A percentile compares a stretch with the other conserved stretches of the same genome.
phyloP scores from a whole-genome alignment of 2,329 filamentous ascomycete genomes.

The Aspergillus oerlinghausenensis region DNA sequence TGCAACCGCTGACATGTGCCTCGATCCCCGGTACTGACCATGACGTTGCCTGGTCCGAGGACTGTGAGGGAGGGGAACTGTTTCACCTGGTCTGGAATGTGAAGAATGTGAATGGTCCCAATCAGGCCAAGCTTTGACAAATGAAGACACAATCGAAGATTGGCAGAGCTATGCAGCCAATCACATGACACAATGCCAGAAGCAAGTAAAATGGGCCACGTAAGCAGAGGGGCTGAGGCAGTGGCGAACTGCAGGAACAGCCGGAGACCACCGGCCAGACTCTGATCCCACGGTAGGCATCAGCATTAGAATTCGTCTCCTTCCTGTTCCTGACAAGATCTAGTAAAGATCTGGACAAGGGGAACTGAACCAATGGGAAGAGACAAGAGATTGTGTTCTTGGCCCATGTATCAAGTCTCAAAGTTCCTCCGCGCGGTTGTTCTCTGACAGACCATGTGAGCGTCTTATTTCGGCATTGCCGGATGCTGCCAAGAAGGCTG shows the following conservation, averaged over 20 bases:
- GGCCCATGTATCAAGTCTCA: no score
- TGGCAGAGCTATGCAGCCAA: conserved; percentile 2
- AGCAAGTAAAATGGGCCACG: conserved; percentile 10
- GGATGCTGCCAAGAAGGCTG: no score
- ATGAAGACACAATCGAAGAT: conserved; percentile 6
- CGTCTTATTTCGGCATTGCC: neutral
- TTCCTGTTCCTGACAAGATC: neutral
- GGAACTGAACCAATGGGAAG: no score
- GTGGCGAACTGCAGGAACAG: conserved; percentile 2
- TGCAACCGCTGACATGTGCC: neutral
- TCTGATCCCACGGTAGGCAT: neutral
- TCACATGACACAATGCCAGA: neutral
- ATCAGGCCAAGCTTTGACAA: conserved; percentile 18
- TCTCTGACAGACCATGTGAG: neutral
- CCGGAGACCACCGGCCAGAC: neutral
- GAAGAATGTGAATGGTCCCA: conserved; percentile 1
- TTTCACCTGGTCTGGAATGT: neutral
- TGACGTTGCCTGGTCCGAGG: neutral
- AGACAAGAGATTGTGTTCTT: no score
- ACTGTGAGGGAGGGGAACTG: neutral
- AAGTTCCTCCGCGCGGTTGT: no score
- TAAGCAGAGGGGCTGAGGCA: conserved; percentile 11
- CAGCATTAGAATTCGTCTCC: neutral
- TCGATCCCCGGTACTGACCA: neutral
- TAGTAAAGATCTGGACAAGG: neutral